Conservation (phyloP, 2,329 filamentous ascomycete species). For the Huntiella moniliformis region DNA sequence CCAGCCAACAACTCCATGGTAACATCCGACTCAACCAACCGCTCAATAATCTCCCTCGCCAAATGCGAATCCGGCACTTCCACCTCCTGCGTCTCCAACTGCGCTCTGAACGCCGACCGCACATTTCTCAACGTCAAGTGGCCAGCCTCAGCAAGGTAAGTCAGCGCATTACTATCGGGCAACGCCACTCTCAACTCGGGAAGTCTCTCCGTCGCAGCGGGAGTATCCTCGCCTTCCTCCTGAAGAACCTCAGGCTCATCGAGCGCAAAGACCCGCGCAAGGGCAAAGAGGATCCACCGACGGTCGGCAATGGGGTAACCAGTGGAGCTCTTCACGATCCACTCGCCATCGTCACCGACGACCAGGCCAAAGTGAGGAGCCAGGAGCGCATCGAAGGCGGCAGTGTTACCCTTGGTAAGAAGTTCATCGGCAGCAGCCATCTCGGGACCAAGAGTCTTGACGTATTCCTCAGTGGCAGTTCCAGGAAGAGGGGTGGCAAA, state of each 20-base stretch:
- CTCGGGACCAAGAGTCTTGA: constrained; percentile 26
- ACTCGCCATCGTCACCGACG: constrained; percentile 16
- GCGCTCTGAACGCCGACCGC: constrained; percentile 35
- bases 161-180: constrained; percentile 34
- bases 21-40: constrained; percentile 46
- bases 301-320: constrained; percentile 40
- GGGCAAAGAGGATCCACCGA: constrained; percentile 44
- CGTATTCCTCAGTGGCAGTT: constrained; percentile 31
- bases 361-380: constrained; percentile 30
- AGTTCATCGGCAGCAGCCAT: constrained; percentile 29
- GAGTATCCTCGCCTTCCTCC: constrained; percentile 20
- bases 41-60: constrained; percentile 41
- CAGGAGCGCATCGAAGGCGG: constrained; percentile 30
- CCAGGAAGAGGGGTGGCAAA: constrained; percentile 25
- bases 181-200: constrained; percentile 20
- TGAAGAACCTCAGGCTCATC: constrained; percentile 24
- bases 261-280: constrained; percentile 42
- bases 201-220: constrained; percentile 14
- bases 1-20: constrained; percentile 47
- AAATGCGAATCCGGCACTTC: constrained; percentile 26
- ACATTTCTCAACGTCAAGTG: constrained; percentile 41
- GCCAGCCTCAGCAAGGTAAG: constrained; percentile 40
- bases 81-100: constrained; percentile 19
- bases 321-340: constrained; percentile 22
- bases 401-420: constrained; percentile 26